Conservation (phyloP, 371 early-diverging fungal genomes). For the Phascolomyces articulosus region DNA sequence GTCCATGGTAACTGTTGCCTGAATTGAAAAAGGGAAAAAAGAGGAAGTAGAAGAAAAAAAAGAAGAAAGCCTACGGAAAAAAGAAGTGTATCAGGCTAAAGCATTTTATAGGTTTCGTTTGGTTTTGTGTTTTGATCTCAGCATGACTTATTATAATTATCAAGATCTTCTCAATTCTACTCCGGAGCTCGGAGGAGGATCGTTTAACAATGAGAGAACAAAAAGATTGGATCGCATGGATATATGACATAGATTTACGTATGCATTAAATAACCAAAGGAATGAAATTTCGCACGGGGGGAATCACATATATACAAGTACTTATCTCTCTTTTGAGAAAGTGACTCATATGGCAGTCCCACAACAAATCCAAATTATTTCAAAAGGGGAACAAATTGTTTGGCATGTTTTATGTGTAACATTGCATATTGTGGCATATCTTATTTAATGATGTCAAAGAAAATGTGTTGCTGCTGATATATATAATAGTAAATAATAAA, state of each 20-base stretch:
- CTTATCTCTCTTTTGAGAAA: no score
- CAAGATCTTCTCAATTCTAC: background rate
- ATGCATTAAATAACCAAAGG: background rate
- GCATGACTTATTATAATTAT: background rate
- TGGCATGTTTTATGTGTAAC: background rate
- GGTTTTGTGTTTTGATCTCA: background rate
- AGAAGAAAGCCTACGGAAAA: slow-evolving; percentile 2
- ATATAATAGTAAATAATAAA: no score
- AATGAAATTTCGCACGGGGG: background rate
- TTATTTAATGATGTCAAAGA: no score
- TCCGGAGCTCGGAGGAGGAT: background rate
- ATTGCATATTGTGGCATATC: background rate
- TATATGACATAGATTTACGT: background rate
- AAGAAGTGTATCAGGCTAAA: background rate
- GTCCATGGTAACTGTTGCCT: slow-evolving; percentile 18
- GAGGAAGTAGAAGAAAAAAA: slow-evolving; percentile 5
- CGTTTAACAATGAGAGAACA: background rate
- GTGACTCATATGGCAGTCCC: background rate
- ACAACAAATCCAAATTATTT: no score
- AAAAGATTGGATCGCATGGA: background rate
- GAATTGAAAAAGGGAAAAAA: slow-evolving; percentile 6
- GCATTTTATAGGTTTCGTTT: background rate
- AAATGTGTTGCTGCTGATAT: no score
- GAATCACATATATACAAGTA: background rate
- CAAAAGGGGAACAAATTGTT: no score